Evolutionary conservation across 176 grass and related monocot genomes (phyloP).

Genomic region (Elymus sibiricus): DNA sequence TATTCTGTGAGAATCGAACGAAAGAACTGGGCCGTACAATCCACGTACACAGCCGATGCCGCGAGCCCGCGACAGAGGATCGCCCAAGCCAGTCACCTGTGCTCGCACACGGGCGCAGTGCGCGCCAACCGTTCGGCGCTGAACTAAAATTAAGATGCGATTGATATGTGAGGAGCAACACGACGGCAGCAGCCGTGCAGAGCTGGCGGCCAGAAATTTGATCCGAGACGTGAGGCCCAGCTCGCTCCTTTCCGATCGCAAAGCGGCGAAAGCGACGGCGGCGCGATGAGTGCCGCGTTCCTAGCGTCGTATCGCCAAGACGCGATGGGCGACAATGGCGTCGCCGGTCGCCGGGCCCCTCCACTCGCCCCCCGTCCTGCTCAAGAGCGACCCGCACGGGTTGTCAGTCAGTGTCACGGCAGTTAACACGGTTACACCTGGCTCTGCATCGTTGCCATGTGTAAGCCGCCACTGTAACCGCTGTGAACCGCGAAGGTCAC

Average conservation of each 20-base stretch:
- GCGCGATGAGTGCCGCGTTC: neutral
- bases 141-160: neutral
- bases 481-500: neutral
- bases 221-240: neutral
- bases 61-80: neutral
- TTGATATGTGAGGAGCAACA: neutral
- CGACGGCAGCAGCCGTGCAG: neutral
- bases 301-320: neutral
- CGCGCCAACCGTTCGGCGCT: neutral
- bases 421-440: conserved; percentile 35
- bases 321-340: neutral
- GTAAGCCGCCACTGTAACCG: neutral
- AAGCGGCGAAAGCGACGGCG: neutral
- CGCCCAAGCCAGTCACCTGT: neutral
- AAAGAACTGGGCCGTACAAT: too few relatives aligned
- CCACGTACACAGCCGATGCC: too few relatives aligned
- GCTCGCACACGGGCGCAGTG: neutral
- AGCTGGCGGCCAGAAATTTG: neutral
- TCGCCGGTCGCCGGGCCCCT: neutral
- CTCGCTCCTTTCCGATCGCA: neutral
- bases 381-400: neutral
- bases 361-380: neutral
- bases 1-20: too few relatives aligned
- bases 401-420: neutral
- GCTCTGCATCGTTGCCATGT: neutral